phyloP scores from a whole-genome alignment of 192 early-diverging fungal genomes.

The Mortierella claussenii region DNA sequence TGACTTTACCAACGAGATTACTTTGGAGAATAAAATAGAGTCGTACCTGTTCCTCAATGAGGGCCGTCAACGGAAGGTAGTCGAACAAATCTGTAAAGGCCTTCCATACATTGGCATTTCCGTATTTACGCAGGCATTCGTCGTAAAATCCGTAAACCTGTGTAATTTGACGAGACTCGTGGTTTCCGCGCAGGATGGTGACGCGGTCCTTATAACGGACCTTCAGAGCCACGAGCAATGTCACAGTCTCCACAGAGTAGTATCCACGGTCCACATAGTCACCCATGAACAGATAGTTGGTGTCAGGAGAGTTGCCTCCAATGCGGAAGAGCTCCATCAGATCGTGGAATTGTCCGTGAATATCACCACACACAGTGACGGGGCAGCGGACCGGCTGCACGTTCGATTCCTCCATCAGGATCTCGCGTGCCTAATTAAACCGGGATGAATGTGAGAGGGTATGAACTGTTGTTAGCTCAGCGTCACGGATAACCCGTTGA shows the following conservation, averaged over 20 bases:
- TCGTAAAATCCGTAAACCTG: slow-evolving; percentile 99
- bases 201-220: slow-evolving; percentile 91
- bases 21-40: not conserved
- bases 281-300: slow-evolving; percentile 99
- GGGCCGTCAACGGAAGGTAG: slow-evolving; percentile 93
- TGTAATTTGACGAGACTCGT: slow-evolving; percentile 98
- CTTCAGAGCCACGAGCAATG: slow-evolving; percentile 94
- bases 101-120: slow-evolving; percentile 98
- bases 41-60: slow-evolving; percentile 90
- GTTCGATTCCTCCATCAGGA: slow-evolving; percentile 95
- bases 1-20: too few species aligned
- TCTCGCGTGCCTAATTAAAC: slow-evolving; percentile 92
- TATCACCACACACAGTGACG: slow-evolving; percentile 98
- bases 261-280: slow-evolving; percentile 99
- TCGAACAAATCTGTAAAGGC: slow-evolving; percentile 98
- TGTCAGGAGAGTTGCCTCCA: slow-evolving; percentile 95
- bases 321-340: slow-evolving; percentile 97
- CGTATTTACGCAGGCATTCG: slow-evolving; percentile 99
- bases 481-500: too few species aligned
- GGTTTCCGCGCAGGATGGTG: slow-evolving; percentile 98
- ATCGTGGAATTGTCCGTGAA: slow-evolving; percentile 99
- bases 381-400: slow-evolving; percentile 97
- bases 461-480: too few species aligned
- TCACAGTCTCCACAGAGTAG: slow-evolving; percentile 98
- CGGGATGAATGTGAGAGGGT: too few species aligned